Conservation (phyloP, 768 basidiomycete species). For the Termitomyces titanicus region DNA sequence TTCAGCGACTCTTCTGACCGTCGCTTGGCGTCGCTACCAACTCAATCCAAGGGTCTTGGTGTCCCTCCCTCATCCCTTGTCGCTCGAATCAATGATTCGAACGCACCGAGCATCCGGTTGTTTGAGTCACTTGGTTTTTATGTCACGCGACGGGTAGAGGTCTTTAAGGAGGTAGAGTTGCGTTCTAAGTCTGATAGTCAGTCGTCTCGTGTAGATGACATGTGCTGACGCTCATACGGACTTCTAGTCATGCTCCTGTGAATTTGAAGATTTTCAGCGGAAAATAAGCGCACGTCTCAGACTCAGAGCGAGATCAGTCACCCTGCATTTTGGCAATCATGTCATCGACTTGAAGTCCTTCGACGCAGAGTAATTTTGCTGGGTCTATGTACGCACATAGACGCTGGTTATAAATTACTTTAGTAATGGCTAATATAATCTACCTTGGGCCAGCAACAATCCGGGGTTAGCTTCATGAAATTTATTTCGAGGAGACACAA, state of each 20-base stretch:
- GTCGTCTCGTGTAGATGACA: background rate
- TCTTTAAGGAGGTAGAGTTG: conserved; percentile 86
- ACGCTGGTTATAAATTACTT: no score
- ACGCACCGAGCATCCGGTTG: conserved; percentile 64
- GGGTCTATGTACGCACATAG: no score
- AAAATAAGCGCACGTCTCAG: background rate
- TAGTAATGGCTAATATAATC: no score
- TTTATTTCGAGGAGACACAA: background rate
- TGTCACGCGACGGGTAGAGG: conserved; percentile 61
- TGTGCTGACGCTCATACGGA: background rate
- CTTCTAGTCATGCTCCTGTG: background rate
- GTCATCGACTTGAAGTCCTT: no score
- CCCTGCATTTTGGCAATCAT: no score
- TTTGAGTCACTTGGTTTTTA: conserved; percentile 78
- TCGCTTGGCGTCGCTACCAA: conserved; percentile 2
- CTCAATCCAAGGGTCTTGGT: conserved; percentile 31
- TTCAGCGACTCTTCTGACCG: conserved; percentile 5
- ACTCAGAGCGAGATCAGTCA: background rate
- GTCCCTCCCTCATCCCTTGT: conserved; percentile 50
- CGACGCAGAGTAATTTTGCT: no score
- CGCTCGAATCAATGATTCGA: conserved; percentile 67
- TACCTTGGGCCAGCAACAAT: no score
- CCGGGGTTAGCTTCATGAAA: no score
- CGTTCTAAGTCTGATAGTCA: conserved; percentile 30
- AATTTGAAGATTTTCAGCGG: background rate